A percentile compares a stretch with the other conserved stretches of the same genome.
Conservation (phyloP, 108 stramenopile genomes). For the Craspedostauros australis region DNA sequence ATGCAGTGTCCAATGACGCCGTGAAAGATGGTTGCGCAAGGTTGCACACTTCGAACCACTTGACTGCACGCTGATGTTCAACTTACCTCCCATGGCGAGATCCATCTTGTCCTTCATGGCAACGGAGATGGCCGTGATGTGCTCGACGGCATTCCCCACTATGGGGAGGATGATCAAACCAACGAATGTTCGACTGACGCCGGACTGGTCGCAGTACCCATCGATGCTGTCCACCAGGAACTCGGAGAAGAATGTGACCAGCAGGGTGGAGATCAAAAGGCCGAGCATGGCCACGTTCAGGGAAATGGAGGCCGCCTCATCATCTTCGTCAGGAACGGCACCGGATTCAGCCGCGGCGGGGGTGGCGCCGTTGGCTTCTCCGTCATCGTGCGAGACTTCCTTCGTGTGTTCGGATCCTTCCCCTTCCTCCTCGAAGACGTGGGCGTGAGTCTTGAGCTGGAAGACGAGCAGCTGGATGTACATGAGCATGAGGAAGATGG, state of each 20-base stretch:
- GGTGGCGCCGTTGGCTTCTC: slow-evolving; percentile 1
- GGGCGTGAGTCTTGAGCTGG: slow-evolving; percentile 85
- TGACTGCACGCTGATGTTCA: not conserved
- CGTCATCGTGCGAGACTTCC: not conserved
- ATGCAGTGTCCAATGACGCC: no score
- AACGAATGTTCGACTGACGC: slow-evolving; percentile 82
- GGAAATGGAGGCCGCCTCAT: slow-evolving; percentile 50
- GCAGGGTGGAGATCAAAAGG: slow-evolving; percentile 53
- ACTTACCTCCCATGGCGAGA: slow-evolving; percentile 78
- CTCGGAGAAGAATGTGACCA: slow-evolving; percentile 80
- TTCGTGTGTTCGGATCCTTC: not conserved
- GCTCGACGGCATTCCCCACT: slow-evolving; percentile 93
- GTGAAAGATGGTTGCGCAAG: not conserved
- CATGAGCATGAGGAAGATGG: slow-evolving; percentile 82
- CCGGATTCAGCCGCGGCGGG: not conserved
- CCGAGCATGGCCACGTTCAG: slow-evolving; percentile 68
- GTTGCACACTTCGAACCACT: not conserved
- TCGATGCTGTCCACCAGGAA: slow-evolving; percentile 79
- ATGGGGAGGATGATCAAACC: slow-evolving; percentile 89
- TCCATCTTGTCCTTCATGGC: slow-evolving; percentile 95
- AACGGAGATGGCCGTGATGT: slow-evolving; percentile 85
- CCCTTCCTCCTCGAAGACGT: slow-evolving; percentile 63
- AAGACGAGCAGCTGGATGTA: slow-evolving; percentile 89
- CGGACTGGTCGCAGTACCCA: slow-evolving; percentile 67
- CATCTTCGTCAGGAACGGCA: slow-evolving; percentile 27